These are phyloP conservation scores for Begonia fuchsioides DNA, from an alignment of 306 rosid genomes.

Conservation along the genomic window DNA sequence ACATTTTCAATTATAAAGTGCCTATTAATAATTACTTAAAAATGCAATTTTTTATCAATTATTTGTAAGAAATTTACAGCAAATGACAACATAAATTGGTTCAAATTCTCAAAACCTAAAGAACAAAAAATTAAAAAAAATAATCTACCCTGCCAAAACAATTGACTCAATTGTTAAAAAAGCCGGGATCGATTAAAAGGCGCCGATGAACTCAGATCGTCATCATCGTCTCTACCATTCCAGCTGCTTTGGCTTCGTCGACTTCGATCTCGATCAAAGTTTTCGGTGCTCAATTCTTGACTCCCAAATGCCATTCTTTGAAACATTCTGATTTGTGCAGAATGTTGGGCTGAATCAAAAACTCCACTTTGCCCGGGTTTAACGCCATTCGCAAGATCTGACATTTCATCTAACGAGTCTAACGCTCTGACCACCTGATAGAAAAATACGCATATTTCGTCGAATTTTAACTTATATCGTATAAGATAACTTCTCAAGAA, in stretches of 20 bases:
- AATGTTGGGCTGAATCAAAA: constrained; percentile 49
- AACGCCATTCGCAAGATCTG: constrained; percentile 75
- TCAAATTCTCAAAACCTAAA: not conserved
- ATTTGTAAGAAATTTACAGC: not conserved
- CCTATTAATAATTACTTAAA: no score
- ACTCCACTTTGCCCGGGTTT: constrained; percentile 83
- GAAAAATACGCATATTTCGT: not conserved
- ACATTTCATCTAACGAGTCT: constrained; percentile 51
- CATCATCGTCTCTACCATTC: constrained; percentile 32
- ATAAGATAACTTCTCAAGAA: not conserved
- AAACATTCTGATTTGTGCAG: constrained; percentile 77
- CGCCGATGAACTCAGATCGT: constrained; percentile 19
- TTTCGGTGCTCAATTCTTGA: constrained; percentile 45
- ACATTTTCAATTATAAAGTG: no score
- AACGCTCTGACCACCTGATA: constrained; percentile 85
- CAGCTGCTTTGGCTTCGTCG: constrained; percentile 56
- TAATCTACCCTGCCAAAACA: not conserved
- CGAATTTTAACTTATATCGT: not conserved
- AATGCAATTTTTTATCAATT: no score
- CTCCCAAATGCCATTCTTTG: constrained; percentile 84
- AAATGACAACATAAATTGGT: not conserved
- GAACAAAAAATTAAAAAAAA: not conserved
- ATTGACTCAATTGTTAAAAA: constrained; percentile 35
- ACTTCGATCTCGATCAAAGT: constrained; percentile 44
- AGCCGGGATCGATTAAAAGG: constrained; percentile 36